Evolutionary conservation across 2,329 filamentous ascomycete species (phyloP), one percentile per base, ranked within the genome.

Genomic region (Falciphora oryzae): DNA sequence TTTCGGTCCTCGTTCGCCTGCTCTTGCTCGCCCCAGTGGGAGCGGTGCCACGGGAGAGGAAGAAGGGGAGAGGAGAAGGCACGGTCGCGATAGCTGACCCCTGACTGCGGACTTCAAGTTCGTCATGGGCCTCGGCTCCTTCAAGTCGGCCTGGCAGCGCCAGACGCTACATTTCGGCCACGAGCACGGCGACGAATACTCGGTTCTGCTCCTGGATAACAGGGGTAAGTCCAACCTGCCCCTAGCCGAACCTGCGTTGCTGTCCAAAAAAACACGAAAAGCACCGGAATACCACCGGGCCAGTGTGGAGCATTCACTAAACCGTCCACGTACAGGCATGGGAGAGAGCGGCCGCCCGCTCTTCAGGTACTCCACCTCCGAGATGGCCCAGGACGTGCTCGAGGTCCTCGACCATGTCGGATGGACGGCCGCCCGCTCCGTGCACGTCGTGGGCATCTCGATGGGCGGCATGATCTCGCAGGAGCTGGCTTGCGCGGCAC

Each of bases 391-490:
- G 66, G 93, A 97, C 76, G 76, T 85, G 29, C 73, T 93, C 68
- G 91, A 95, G 71, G 78, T 95, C 25, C 74, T 85, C 32, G 83
- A 88, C 68, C 84, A 90, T 70, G 74, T 95, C 13, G 87, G 86
- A 67, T 96, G 66, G 68, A 3, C 64, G 73, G 11, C 73, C 65
- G 61, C 75, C 64, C 68, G 81, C 72, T 70, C 80, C 70, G 81
- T 79, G 73, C 87, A 97, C 77, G 74, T 96, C 63, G 80, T 90
- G 44, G 93, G 92, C 65, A 87, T 94, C 68, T 92, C 89, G 66
- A 90, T 96, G 84, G 92, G 92, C 68, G 92, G 93, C 71, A 96
- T 97, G 93, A 94, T 97, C 70, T 86, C 91, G 2, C 93, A 96
- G 76, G 93, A 97, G 77, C 72, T 97, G 4, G 86, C 83, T 28